Base-by-base conservation (phyloP, 768 basidiomycete genomes). In the Mycena rebaudengoi region DNA sequence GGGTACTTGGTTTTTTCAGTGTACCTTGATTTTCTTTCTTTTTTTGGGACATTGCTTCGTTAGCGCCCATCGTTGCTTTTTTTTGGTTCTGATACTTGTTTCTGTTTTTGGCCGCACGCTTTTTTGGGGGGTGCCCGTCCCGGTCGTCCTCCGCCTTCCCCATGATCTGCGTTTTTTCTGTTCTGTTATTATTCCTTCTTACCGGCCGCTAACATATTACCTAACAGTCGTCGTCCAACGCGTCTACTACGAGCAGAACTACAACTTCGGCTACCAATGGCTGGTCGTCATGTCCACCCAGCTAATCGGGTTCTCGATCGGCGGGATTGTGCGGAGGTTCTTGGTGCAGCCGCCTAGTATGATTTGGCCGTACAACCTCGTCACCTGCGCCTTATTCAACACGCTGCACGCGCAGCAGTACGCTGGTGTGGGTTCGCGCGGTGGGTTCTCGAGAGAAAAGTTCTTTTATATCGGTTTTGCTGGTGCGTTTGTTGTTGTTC, bases 221-320 rank as follows among this genome's bases (percentile, higher is more conserved):
- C n/a, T n/a, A n/a, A 92, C 66, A 87, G 81, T 91, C 43, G 89
- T 90, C 23, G 90, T 92, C 7, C 91, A 92, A 67, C 79, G 88
- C 18, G 86, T 91, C 8, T 91, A 82, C 71, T 94, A 92, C 71
- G 78, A 89, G 69, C 90, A 87, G 73, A 82, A 75, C 65, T 90
- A 86, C 73, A 80, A 80, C 57, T 91, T 85, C 54, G 70, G 78
- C 28, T 85, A 93, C 74, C 90, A 92, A 76, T 91, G 91, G 88
- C 85, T 93, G 76, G 76, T 93, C 20, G 89, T 94, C 32, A 86
- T 93, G 78, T 89, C 86, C 28, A 88, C 88, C 1, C 89, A 91
- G 71, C 78, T 92, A 55, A 92, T 94, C 60, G 92, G 94, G 16
- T 94, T 94, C 80, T 92, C 91, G 7, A 87, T 94, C 59, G 93